Base-by-base conservation (phyloP, 495 filamentous ascomycete species). In the Aspergillus baeticus region DNA sequence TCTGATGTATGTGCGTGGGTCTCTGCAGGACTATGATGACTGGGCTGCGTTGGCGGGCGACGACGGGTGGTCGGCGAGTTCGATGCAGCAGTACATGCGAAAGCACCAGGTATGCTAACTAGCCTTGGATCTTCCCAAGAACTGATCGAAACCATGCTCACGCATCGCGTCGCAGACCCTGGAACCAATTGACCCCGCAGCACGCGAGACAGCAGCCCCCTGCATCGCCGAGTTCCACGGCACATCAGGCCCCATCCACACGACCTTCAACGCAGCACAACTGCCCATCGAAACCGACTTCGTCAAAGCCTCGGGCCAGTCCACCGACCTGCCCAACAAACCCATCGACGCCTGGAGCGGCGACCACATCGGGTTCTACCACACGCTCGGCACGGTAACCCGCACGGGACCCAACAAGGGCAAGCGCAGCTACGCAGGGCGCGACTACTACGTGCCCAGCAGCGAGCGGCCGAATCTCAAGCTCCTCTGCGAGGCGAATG, bases 381-480 rank as follows among this genome's bases (percentile, higher is more conserved):
- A 61, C 6, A 63, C 67, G 10, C 59, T 80, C 0, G 63, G 64
- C 8, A 64, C 77, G 0, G 69, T 81, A 0, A 66, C 74, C n/a
- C 71, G 77, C 5, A 64, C 58, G 3, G 54, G 54, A 2, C 60
- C 61, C 1, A 59, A 70, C 18, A 78, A 77, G 39, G 74, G 77
- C 48, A 79, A 79, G 29, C 70, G 81, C 29, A 78, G 79, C 34
- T 79, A 81, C 58, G 77, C 81, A 33, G 70, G 73, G n/a, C 73
- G 56, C 23, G 70, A 59, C 7, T 69, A 73, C 47, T 64, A 60
- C n/a, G 58, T 61, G 17, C 55, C 54, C 0, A 64, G 62, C 22
- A 29, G 49, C 6, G 49, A 22, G 0, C 60, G 69, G 0, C 52
- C 55, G 1, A 71, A 71, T 37, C 61, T 71, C 5, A 66, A 64